Evolutionary conservation across 2,329 filamentous ascomycete genomes (phyloP), one percentile per base, ranked within the genome.

Genomic region (Colletotrichum karsti): DNA sequence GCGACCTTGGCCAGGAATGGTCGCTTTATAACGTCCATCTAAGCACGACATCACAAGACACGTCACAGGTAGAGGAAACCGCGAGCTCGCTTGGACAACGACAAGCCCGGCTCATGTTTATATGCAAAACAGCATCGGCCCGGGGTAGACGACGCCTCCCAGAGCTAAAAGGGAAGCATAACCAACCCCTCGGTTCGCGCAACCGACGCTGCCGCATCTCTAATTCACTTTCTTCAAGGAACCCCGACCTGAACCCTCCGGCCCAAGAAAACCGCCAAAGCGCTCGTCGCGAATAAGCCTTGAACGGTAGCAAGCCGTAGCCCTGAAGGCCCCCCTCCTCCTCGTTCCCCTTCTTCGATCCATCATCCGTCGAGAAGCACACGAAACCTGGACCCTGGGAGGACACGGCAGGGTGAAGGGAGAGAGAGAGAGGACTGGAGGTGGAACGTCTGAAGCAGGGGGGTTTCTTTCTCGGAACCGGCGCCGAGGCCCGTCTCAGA

Each of bases 401-500:
- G 6, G 8, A 5, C 7, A 8, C 9, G 39, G 12, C 5, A 10
- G 18, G 13, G 18, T 18, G 18, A 24, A 41, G 10, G 4, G 1
- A n/a, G 28, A 28, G 7, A n/a, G 7, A 3, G 6, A 33, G 30
- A 28, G 28, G 20, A 35, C n/a, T n/a, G 20, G n/a, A 33, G 50
- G 50, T 13, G 50, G 50, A 33, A 33, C 55, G 20, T 39, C 41
- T 37, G 55, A 58, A 48, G 44, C 44, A 51, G 39, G 33, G 46
- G n/a, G n/a, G n/a, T n/a, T n/a, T 13, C 48, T 48, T 26, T 55
- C 55, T 48, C 63, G 39, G 63, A 50, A 42, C n/a, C 57, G 24
- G 39, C 37, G 24, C 57, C 33, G 50, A 56, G 33, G n/a, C 20
- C 48, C 57, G 41, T 50, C 57, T 56, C 63, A 50, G 42, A 63